Base-by-base conservation (phyloP, 352 stramenopile species). In the Pythium vanterpoolii region DNA sequence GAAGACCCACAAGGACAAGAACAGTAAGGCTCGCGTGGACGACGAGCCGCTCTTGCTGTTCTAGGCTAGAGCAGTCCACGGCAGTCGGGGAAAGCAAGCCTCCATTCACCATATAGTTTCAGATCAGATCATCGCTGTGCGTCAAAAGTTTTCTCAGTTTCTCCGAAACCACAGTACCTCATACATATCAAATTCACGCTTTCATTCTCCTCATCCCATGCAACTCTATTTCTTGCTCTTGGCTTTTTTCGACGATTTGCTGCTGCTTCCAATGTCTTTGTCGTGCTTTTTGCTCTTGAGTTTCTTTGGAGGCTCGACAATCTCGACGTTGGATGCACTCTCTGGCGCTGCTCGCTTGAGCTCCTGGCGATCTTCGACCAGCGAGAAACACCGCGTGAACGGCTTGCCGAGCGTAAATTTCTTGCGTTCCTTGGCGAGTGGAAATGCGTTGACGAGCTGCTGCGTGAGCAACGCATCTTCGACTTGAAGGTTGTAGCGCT, bases 361-460 rank as follows among this genome's bases (percentile, higher is more conserved):
- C 14, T 59, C 51, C 39, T 38, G 36, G 28, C 74, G 71, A 47
- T 87, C 62, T 47, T 89, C 69, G 14, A 93, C 71, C 10, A 93
- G 69, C 30, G 83, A 90, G 43, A 90, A 89, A 48, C 76, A 87
- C 45, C 77, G 76, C 38, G 78, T 69, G 55, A 93, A 93, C 0
- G 83, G 83, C 58, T 90, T 90, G 42, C 73, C 83, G 13, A 93
- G 69, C 40, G 77, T 72, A 26, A 86, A 90, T 6, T 73, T 79
- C 44, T 74, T 69, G 46, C 79, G 83, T 50, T 93, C 67, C 30
- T 71, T 67, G 1, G 77, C 72, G 6, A 76, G 52, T 18, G 83
- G 80, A 51, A 93, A 79, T 10, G 83, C 83, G 48, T 93, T 93
- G 52, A 88, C 79, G 28, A 93, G 71, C 62, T 90, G 83, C n/a